These are phyloP conservation scores for Hamamelis virginiana DNA, from an alignment of 164 flowering plant genomes.

Conservation along the genomic window DNA sequence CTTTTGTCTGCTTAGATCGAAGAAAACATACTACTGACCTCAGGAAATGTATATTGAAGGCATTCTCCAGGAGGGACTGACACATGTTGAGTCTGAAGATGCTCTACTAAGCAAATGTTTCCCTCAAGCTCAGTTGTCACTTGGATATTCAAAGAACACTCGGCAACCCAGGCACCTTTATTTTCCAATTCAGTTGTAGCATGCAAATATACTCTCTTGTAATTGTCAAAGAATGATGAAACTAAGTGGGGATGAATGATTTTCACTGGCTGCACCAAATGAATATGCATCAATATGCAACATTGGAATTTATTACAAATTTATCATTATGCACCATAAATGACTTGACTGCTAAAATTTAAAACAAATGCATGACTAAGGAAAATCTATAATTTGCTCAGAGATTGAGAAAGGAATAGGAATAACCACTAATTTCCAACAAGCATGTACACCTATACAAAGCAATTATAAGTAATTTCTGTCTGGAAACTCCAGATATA, in stretches of 20 bases:
- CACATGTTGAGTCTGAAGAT: slow-evolving; percentile 66
- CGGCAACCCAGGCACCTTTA: slow-evolving; percentile 67
- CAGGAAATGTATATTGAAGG: slow-evolving; percentile 70
- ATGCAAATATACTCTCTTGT: slow-evolving; percentile 78
- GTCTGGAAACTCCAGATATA: neutral
- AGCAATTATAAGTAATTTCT: neutral
- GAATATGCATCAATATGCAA: neutral
- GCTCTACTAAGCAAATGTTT: slow-evolving; percentile 62
- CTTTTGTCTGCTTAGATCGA: neutral
- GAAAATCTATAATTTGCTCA: neutral
- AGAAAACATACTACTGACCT: slow-evolving; percentile 43
- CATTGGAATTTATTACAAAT: neutral
- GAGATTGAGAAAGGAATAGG: neutral
- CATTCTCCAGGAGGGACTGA: slow-evolving; percentile 61
- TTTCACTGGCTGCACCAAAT: slow-evolving; percentile 83
- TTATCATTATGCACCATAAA: neutral
- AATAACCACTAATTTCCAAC: neutral
- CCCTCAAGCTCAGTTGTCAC: slow-evolving; percentile 79
- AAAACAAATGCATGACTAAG: too few relatives aligned
- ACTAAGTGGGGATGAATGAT: slow-evolving; percentile 95
- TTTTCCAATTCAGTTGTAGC: slow-evolving; percentile 79
- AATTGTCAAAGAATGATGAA: slow-evolving; percentile 83
- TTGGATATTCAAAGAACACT: slow-evolving; percentile 80
- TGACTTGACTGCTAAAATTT: neutral
- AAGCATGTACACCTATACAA: neutral